Base-by-base conservation (phyloP, 2,329 filamentous ascomycete genomes). In the Raffaelea arxii region DNA sequence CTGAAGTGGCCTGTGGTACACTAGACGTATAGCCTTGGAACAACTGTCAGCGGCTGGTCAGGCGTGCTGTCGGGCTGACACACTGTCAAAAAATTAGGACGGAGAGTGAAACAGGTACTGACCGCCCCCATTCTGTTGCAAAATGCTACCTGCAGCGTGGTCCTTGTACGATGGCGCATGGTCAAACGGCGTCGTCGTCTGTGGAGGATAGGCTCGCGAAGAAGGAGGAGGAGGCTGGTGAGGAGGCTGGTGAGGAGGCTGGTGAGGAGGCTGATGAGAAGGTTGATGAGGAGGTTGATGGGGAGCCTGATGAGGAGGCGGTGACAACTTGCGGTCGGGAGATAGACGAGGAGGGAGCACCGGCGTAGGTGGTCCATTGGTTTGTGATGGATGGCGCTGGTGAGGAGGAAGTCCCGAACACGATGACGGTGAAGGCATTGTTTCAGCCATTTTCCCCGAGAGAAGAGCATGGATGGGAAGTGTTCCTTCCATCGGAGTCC, bases 381-480 rank as follows among this genome's bases (percentile, higher is more conserved):
- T 22, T n/a, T 32, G 27, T 11, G 25, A 32, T 12, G 25, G 41
- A 22, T 43, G 36, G n/a, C 25, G 27, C 24, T 36, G 38, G n/a
- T 45, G 46, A 16, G 25, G 40, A n/a, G 30, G n/a, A n/a, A n/a
- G n/a, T 12, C 38, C 11, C 5, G 38, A 25, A 18, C 38, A 22
- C 23, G 32, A 35, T 23, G 25, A 25, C 14, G 14, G 27, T n/a
- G 30, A 25, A 16, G 43, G 24, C 16, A 41, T 22, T 21, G 36
- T 23, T 11, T 35, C 25, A 43, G 42, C n/a, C 2, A 48, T 27
- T 44, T 51, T 53, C 19, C 44, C 51, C 4, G 52, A 51, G 11
- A 78, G 59, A 1, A 79, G 61, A 0, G 74, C 68, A 51, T 78
- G 74, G 22, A 78, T 78, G 2, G 75, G 73, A 11, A 78, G 53